These are phyloP conservation scores for Talaromyces sp. DNA, from an alignment of 2,329 filamentous ascomycete species.

Conservation along the genomic window DNA sequence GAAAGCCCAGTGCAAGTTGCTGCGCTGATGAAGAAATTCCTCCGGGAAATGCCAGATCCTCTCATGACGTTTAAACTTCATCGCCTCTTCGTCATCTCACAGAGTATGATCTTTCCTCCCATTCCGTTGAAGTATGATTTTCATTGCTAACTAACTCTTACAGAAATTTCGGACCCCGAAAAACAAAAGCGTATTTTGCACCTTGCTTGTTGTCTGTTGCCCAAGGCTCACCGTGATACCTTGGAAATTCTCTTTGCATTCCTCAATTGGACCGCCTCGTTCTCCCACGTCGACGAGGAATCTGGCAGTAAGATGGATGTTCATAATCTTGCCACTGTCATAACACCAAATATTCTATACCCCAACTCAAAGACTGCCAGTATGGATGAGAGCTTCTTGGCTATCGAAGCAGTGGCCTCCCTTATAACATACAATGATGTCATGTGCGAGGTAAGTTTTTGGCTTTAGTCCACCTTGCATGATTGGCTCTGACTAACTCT, in stretches of 20 bases:
- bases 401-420: constrained; percentile 86
- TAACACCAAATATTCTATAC: constrained; percentile 90
- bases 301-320: constrained; percentile 98
- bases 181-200: constrained; percentile 82
- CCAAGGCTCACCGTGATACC: constrained; percentile 86
- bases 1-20: constrained; percentile 92
- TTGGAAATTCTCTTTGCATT: constrained; percentile 95
- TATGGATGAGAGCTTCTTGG: constrained; percentile 84
- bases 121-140: constrained; percentile 10
- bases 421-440: constrained; percentile 90
- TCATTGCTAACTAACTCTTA: neutral
- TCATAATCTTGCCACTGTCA: constrained; percentile 93
- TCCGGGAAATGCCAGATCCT: constrained; percentile 90
- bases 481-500: constrained; percentile 46
- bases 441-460: constrained; percentile 84
- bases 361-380: constrained; percentile 63
- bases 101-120: constrained; percentile 51
- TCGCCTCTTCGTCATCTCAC: constrained; percentile 79
- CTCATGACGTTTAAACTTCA: constrained; percentile 94
- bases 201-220: constrained; percentile 83
- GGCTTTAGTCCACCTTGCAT: constrained; percentile 60
- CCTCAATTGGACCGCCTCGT: constrained; percentile 94
- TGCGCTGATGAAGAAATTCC: constrained; percentile 88
- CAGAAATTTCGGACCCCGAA: constrained; percentile 72
- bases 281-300: constrained; percentile 95